Evolutionary conservation across 176 grass and related monocot species (phyloP), one percentile per base, ranked within the genome.

Genomic region (Triticum monococcum): DNA sequence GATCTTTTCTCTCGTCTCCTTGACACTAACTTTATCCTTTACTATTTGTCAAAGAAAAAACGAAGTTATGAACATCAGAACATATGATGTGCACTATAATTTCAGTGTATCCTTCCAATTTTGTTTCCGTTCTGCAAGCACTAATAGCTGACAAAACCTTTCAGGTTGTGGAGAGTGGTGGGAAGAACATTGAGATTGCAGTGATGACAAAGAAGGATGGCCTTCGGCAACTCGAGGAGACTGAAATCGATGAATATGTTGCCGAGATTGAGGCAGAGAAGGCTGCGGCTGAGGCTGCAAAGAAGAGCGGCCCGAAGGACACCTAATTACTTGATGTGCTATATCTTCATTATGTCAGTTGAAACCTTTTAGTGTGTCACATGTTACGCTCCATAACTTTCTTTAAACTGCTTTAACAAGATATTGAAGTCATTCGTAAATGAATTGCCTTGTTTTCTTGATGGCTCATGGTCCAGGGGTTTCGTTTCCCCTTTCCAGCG

Each of bases 191-290:
- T 6, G 94, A 98, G 82, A 89, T 98, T 91, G 93, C 94, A 16
- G 92, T 98, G 56, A 91, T 94, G 97, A 92, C 92, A 59, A 72
- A 88, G 43, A 84, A 94, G 64, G 83, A 95, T 40, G 94, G 92
- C 56, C 86, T 94, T 41, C 81, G 75, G 46, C 86, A 96, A 81
- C 88, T 98, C 0, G 93, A 98, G 69, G 94, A 96, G 72, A 67
- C 89, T 52, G 94, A 94, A 77, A 98, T 98, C 24, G 97, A 98
- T 72, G 92, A 92, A 62, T 94, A 94, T 65, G 97, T 98, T 85
- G 97, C 97, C 2, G 97, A 98, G 79, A 96, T 98, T 23, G 97
- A 98, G 82, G 94, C 90, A 25, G 97, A 98, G 88, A 98, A 98
- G 87, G 94, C 94, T 40, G 94, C 97, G 56, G 97, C 97, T 3